These are phyloP conservation scores for Alliaria petiolata DNA, from an alignment of 345 rosid species.

Conservation along the genomic window DNA sequence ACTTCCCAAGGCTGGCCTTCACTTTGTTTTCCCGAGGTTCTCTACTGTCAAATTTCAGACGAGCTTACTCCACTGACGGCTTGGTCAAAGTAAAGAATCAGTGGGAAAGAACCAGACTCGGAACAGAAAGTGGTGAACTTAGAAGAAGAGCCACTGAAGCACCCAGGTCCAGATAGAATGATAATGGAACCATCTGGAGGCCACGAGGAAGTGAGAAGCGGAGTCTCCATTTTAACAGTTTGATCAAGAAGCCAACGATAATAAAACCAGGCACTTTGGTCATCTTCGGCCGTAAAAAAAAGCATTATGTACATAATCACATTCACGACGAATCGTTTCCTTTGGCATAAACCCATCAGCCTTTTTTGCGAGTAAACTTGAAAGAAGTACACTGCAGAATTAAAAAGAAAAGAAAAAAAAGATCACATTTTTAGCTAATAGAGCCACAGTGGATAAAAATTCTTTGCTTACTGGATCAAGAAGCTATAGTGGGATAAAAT, in stretches of 20 bases:
- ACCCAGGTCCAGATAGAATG: conserved; percentile 37
- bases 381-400: conserved; percentile 64
- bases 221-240: conserved; percentile 57
- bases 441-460: too few species aligned
- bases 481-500: too few species aligned
- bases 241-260: conserved; percentile 92
- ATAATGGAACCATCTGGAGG: conserved; percentile 63
- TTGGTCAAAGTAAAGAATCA: conserved; percentile 72
- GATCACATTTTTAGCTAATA: too few species aligned
- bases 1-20: conserved; percentile 49
- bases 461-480: too few species aligned
- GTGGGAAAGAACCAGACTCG: conserved; percentile 49
- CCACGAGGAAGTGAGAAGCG: conserved; percentile 68
- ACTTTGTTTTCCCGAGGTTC: conserved; percentile 34
- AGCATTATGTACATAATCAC: conserved; percentile 65
- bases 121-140: not conserved
- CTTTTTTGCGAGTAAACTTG: conserved; percentile 49
- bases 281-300: conserved; percentile 78
- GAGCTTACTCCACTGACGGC: conserved; percentile 64
- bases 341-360: conserved; percentile 47
- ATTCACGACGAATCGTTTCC: conserved; percentile 56
- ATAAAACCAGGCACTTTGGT: conserved; percentile 96
- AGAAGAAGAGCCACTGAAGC: conserved; percentile 9
- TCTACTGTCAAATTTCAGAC: conserved; percentile 27
- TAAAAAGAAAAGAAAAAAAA: too few species aligned